Evolutionary conservation across 2,329 filamentous ascomycete species (phyloP).

Genomic region (Trichoderma gracile): DNA sequence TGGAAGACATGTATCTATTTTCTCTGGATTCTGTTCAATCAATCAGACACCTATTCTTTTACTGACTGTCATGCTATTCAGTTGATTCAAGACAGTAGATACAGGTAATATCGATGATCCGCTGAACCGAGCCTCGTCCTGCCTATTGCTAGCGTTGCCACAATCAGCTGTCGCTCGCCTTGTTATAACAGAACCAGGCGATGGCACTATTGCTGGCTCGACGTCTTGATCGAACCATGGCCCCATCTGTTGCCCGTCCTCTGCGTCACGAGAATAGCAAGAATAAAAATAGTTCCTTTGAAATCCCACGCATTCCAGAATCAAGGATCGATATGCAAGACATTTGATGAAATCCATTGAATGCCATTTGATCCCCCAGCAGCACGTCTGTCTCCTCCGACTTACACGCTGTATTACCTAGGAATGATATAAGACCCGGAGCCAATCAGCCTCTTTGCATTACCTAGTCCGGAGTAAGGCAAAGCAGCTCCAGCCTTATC

Average conservation of each 20-base stretch:
- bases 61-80: too few relatives aligned
- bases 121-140: conserved; percentile 3
- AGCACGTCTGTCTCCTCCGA: too few relatives aligned
- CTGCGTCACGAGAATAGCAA: neutral
- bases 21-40: too few relatives aligned
- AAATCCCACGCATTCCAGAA: neutral
- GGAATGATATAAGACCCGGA: too few relatives aligned
- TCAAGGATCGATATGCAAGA: neutral
- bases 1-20: neutral
- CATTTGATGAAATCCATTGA: too few relatives aligned
- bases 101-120: conserved; percentile 32
- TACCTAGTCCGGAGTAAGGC: too few relatives aligned
- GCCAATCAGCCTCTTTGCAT: too few relatives aligned
- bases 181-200: neutral
- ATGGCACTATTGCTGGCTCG: neutral
- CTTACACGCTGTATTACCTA: too few relatives aligned
- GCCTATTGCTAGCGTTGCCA: conserved; percentile 11
- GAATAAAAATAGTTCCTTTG: neutral
- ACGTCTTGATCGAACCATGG: neutral
- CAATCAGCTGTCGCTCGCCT: conserved; percentile 13
- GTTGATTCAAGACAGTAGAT: too few relatives aligned
- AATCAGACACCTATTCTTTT: too few relatives aligned
- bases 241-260: neutral
- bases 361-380: too few relatives aligned
- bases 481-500: neutral